Base-by-base conservation (phyloP, 2,329 filamentous ascomycete species). In the Cladosporium velox region DNA sequence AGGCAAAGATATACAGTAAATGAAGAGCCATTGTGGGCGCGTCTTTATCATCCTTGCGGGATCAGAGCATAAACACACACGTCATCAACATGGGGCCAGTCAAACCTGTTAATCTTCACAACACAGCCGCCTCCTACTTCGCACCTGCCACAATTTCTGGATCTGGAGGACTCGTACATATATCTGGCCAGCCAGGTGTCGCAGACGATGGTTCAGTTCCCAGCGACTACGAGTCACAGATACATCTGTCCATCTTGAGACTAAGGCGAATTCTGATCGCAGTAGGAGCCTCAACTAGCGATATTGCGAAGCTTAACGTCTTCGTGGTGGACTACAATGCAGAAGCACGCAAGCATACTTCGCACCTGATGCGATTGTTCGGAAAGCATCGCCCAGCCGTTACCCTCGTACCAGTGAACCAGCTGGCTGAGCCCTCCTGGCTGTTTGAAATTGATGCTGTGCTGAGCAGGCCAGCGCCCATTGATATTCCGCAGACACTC, bases 401-500 rank as follows among this genome's bases (percentile, higher is more conserved):
- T 10, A 74, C 72, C 2, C 64, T 73, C 12, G 62, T 73, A 15
- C 71, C 72, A 1, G 69, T 74, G 0, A 64, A 65, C 38, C 67
- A 71, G 62, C 68, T 75, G n/a, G 73, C 73, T 5, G 54, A 66
- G 11, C 72, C 72, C 5, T 67, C 68, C 15, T 69, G 70, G 26
- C 54, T 72, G 1, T 73, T 74, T 51, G 72, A 75, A 64, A 67
- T 75, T 47, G 73, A 75, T 51, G 72, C 70, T 10, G 69, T 65
- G 1, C 70, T 70, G 2, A 69, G 68, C 11, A 68, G 71, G 14
- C 69, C 70, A 18, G 70, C 69, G 54, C n/a, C 52, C 10, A 30
- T 47, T 24, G 26, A 32, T 18, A 64, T 64, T 32, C 49, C 47
- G 18, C 51, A 11, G 12, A 24, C 49, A 11, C 26, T 64, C 4